Conservation (phyloP, 768 basidiomycete species). For the Tulasnella sp. region DNA sequence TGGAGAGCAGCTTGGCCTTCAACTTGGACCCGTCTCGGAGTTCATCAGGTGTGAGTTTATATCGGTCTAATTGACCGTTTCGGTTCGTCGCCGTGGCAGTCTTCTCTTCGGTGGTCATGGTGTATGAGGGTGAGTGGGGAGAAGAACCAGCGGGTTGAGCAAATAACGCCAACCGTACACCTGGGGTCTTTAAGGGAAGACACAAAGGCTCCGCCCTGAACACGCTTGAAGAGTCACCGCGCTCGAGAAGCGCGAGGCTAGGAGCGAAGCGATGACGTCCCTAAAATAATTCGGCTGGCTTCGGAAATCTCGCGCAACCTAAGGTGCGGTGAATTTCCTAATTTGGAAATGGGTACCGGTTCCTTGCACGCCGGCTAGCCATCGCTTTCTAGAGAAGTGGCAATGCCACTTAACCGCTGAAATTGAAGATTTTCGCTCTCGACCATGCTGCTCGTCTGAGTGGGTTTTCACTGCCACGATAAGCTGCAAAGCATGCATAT, state of each 20-base stretch:
- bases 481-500: too few species aligned
- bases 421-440: too few species aligned
- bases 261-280: too few species aligned
- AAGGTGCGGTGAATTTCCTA: too few species aligned
- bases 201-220: background rate
- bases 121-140: background rate
- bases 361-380: too few species aligned
- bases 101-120: background rate
- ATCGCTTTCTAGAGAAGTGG: too few species aligned
- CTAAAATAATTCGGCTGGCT: background rate
- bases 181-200: background rate
- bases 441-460: too few species aligned
- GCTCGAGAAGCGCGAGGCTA: too few species aligned
- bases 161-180: background rate
- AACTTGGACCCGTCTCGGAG: background rate
- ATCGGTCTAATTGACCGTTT: background rate
- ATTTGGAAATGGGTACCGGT: background rate
- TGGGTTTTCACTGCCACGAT: too few species aligned
- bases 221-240: too few species aligned
- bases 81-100: background rate
- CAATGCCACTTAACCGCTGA: too few species aligned
- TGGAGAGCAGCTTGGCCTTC: background rate
- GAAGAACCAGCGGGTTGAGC: background rate
- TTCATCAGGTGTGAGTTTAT: background rate
- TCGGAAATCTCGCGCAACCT: too few species aligned